Percentiles rank a stretch among this genome's conserved stretches.
Evolutionary conservation across 345 rosid species (phyloP).

Genomic region (Leavenworthia alabamica): DNA sequence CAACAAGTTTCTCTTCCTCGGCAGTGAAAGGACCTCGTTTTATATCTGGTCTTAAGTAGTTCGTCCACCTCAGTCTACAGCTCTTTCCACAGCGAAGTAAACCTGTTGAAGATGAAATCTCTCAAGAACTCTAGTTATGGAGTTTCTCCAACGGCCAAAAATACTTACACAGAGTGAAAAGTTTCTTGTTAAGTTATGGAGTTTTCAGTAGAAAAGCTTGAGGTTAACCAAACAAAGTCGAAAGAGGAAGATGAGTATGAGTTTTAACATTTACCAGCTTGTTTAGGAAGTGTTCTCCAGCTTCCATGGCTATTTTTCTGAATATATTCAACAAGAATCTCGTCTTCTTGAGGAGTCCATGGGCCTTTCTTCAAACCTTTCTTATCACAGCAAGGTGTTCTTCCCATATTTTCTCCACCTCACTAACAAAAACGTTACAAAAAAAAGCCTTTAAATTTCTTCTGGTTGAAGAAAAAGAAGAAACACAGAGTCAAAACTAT

Average conservation of each 20-base stretch:
- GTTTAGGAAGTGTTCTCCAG: slow-evolving; percentile 91
- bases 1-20: slow-evolving; percentile 88
- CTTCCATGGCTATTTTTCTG: slow-evolving; percentile 83
- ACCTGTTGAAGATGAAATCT: slow-evolving; percentile 35
- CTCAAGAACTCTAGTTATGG: neutral
- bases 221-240: no score
- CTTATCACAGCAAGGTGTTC: slow-evolving; percentile 83
- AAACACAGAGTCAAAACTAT: slow-evolving; percentile 10
- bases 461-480: no score
- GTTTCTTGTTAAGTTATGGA: no score
- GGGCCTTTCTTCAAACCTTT: slow-evolving; percentile 92
- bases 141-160: neutral
- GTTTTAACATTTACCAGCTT: slow-evolving; percentile 63
- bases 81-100: slow-evolving; percentile 96
- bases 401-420: no score
- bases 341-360: slow-evolving; percentile 94
- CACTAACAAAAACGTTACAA: no score
- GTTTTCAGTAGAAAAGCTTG: no score
- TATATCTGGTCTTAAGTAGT: slow-evolving; percentile 91
- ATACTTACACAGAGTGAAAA: no score
- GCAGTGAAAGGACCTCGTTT: slow-evolving; percentile 82
- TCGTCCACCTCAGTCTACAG: slow-evolving; percentile 95
- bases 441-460: no score
- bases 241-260: neutral
- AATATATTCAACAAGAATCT: slow-evolving; percentile 62